Conservation (phyloP, 2,329 filamentous ascomycete species). For the Phoma herbarum region DNA sequence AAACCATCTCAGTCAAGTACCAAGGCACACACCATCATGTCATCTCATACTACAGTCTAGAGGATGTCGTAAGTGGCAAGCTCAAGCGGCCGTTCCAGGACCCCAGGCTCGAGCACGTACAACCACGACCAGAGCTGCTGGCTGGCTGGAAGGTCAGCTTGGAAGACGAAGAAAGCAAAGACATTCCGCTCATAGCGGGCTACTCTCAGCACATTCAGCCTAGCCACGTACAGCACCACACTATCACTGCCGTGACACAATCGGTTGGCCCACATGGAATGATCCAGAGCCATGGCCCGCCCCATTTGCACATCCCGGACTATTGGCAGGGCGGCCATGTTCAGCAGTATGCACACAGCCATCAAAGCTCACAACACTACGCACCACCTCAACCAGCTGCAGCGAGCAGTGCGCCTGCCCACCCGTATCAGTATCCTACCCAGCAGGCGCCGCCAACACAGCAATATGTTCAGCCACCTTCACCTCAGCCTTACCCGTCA, state of each 20-base stretch:
- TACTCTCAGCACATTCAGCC: conserved; percentile 44
- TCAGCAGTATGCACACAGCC: conserved; percentile 35
- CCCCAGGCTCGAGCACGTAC: conserved; percentile 44
- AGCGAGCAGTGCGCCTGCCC: conserved; percentile 29
- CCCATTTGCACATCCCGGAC: conserved; percentile 43
- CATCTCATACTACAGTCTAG: conserved; percentile 86
- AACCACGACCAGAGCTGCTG: conserved; percentile 46
- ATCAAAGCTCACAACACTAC: conserved; percentile 40
- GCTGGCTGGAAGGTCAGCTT: conserved; percentile 51
- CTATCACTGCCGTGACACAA: conserved; percentile 32
- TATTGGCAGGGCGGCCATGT: conserved; percentile 43
- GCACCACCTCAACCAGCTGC: conserved; percentile 30
- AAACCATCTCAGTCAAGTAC: conserved; percentile 84
- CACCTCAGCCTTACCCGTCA: conserved; percentile 40
- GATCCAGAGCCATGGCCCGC: conserved; percentile 36
- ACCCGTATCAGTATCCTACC: conserved; percentile 34
- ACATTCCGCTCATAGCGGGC: conserved; percentile 40
- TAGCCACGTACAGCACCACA: conserved; percentile 41
- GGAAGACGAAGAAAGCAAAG: conserved; percentile 50
- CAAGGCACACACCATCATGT: conserved; percentile 81
- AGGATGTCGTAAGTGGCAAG: conserved; percentile 69
- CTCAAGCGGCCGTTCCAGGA: conserved; percentile 49
- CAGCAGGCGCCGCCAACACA: conserved; percentile 31
- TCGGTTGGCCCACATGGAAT: conserved; percentile 34
- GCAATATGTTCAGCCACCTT: conserved; percentile 37